Conservation (phyloP, 1,284 basidiomycete genomes). For the Ustilago nuda region DNA sequence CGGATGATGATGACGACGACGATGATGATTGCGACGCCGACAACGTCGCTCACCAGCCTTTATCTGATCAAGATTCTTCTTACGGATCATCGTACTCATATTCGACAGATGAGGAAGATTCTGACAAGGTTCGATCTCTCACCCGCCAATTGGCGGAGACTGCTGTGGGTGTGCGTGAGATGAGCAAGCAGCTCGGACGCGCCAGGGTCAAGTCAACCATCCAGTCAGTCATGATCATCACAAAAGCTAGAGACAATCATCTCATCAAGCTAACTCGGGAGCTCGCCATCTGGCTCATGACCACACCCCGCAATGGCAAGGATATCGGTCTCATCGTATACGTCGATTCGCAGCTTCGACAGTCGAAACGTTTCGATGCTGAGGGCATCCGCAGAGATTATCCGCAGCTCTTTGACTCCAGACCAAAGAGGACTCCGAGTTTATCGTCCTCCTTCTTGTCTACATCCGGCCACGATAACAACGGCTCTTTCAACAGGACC, state of each 20-base stretch:
- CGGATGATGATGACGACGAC: constrained; percentile 44
- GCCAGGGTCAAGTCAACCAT: constrained; percentile 91
- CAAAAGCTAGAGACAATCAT: constrained; percentile 96
- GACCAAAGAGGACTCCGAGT: constrained; percentile 33
- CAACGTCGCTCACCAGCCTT: constrained; percentile 31
- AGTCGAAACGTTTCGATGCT: constrained; percentile 93
- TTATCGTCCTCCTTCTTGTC: constrained; percentile 43
- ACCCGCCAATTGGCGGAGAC: constrained; percentile 96
- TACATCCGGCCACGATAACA: constrained; percentile 36
- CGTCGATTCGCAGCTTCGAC: constrained; percentile 91
- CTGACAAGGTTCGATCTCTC: constrained; percentile 75
- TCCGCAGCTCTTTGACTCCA: constrained; percentile 82
- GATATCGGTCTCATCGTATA: constrained; percentile 73
- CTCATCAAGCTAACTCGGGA: constrained; percentile 94
- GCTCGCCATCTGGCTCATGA: constrained; percentile 75
- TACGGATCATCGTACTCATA: constrained; percentile 45
- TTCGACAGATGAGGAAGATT: constrained; percentile 75
- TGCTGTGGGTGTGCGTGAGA: constrained; percentile 94
- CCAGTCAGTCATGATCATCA: constrained; percentile 93
- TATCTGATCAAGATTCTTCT: constrained; percentile 30
- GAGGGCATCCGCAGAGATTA: constrained; percentile 85
- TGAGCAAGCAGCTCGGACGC: constrained; percentile 97
- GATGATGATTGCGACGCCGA: constrained; percentile 40
- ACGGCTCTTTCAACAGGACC: constrained; percentile 22
- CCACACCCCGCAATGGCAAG: constrained; percentile 50